Conservation (phyloP, 345 rosid species). For the Hibiscus syriacus region DNA sequence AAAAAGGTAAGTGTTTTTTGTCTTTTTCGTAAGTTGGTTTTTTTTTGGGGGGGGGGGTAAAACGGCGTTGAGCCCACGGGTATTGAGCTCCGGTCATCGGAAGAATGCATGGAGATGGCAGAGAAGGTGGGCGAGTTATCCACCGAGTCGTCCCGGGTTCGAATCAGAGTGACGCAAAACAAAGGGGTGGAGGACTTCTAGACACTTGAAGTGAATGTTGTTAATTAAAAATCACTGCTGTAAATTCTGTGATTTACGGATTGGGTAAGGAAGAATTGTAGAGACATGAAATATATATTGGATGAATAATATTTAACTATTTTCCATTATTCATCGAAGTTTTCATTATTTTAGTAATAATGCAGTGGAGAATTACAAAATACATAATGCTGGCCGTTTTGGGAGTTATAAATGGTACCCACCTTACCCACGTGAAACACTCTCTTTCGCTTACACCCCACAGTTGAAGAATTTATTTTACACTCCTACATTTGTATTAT, state of each 20-base stretch:
- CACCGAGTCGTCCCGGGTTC: neutral
- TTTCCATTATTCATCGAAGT: neutral
- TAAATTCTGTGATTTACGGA: neutral
- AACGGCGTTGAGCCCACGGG: no score
- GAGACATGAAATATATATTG: neutral
- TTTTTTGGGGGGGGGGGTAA: no score
- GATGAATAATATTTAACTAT: neutral
- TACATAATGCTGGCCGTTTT: conserved; percentile 14
- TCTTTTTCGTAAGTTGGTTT: no score
- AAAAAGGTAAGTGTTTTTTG: neutral
- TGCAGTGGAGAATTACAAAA: neutral
- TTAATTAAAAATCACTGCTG: neutral
- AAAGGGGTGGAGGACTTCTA: no score
- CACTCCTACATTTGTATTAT: no score
- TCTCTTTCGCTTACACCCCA: neutral
- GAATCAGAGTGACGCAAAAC: neutral
- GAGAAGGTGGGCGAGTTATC: neutral
- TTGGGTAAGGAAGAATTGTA: neutral
- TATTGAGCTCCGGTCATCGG: no score
- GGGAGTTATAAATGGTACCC: conserved; percentile 19
- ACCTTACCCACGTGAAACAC: conserved; percentile 38
- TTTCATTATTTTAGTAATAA: neutral
- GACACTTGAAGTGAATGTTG: neutral
- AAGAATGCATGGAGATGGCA: conserved; percentile 1
- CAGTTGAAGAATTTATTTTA: neutral